phyloP scores from a whole-genome alignment of 2,329 filamentous ascomycete genomes.

The Penicillium sumatraense region DNA sequence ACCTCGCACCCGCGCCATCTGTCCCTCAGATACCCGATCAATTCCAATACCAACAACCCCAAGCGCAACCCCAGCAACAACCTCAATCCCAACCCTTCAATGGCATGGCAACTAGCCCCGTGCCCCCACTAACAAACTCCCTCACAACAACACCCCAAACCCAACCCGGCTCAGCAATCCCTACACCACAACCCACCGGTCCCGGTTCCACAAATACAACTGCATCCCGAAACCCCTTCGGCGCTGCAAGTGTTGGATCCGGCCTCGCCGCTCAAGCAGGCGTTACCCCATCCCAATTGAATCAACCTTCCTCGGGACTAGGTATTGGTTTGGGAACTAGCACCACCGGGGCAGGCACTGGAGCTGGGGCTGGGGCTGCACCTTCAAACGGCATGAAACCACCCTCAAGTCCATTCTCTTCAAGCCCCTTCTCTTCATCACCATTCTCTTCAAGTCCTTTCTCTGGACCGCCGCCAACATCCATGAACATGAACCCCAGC shows the following conservation, averaged over 20 bases:
- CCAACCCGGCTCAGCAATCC: conserved; percentile 25
- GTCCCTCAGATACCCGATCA: conserved; percentile 41
- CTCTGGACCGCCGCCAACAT: background rate
- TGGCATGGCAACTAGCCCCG: conserved; percentile 14
- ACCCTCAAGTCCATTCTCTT: background rate
- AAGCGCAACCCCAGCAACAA: conserved; percentile 25
- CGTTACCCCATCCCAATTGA: conserved; percentile 10
- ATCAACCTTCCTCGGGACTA: conserved; percentile 16
- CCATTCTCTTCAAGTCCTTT: conserved; percentile 29
- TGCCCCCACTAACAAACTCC: conserved; percentile 24
- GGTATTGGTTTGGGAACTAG: conserved; percentile 22
- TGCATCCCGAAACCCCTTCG: conserved; percentile 33
- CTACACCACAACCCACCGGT: conserved; percentile 25
- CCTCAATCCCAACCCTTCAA: conserved; percentile 26
- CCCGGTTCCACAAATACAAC: conserved; percentile 26
- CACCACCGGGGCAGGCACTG: background rate
- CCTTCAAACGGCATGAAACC: conserved; percentile 4
- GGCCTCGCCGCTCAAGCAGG: conserved; percentile 31
- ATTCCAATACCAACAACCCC: conserved; percentile 26
- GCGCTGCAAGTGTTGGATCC: conserved; percentile 17
- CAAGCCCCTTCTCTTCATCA: background rate
- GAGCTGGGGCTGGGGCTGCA: background rate
- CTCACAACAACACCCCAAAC: conserved; percentile 29
- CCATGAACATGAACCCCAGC: no score
- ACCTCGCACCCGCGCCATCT: conserved; percentile 41